Evolutionary conservation across 345 rosid species (phyloP).

Genomic region (Cardiospermum halicacabum): DNA sequence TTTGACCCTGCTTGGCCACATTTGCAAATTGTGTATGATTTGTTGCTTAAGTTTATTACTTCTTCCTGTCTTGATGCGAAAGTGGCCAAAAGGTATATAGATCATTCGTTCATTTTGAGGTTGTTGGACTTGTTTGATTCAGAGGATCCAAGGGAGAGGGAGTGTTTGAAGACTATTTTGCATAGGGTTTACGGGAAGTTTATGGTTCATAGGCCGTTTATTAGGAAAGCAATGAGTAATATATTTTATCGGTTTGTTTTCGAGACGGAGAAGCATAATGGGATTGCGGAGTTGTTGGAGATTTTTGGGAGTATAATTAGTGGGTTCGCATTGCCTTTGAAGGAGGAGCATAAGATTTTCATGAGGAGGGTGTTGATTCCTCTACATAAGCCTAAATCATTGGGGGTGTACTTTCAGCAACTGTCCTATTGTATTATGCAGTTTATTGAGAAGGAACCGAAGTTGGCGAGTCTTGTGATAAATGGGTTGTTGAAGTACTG

Average conservation of each 20-base stretch:
- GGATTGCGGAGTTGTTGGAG: constrained; percentile 81
- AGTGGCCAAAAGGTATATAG: constrained; percentile 73
- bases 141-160: constrained; percentile 83
- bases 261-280: constrained; percentile 78
- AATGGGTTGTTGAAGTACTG: constrained; percentile 73
- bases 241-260: constrained; percentile 70
- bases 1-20: constrained; percentile 92
- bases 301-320: constrained; percentile 78
- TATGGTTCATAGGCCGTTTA: constrained; percentile 87
- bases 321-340: constrained; percentile 82
- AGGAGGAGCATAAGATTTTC: constrained; percentile 92
- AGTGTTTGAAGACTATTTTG: constrained; percentile 67
- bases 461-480: constrained; percentile 54
- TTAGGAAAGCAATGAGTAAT: constrained; percentile 70
- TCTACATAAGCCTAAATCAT: constrained; percentile 75
- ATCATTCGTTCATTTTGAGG: constrained; percentile 72
- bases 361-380: constrained; percentile 79
- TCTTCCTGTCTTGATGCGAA: constrained; percentile 71
- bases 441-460: constrained; percentile 85
- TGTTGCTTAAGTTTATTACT: constrained; percentile 67
- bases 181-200: constrained; percentile 79
- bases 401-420: constrained; percentile 78
- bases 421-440: constrained; percentile 67
- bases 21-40: constrained; percentile 77
- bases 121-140: constrained; percentile 78